Conservation (phyloP, 306 rosid species). For the Senna tora region DNA sequence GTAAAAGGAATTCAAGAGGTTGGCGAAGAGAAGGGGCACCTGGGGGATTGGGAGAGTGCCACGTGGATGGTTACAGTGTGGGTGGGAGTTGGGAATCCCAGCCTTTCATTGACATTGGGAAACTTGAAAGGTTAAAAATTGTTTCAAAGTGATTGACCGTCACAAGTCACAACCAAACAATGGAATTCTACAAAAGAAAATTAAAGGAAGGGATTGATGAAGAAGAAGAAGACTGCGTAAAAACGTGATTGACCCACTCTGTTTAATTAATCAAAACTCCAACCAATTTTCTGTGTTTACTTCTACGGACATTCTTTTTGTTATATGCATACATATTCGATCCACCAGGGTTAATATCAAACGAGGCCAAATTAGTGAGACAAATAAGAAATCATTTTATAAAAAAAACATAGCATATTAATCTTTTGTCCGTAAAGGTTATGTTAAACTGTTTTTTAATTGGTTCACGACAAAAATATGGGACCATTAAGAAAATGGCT, state of each 20-base stretch:
- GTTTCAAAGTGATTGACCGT: constrained; percentile 3
- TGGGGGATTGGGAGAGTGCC: not conserved
- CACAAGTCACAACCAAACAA: no score
- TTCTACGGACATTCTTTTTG: not conserved
- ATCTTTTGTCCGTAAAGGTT: no score
- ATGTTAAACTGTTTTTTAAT: no score
- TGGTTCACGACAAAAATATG: no score
- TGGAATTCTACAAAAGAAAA: not conserved
- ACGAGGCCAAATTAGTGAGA: no score
- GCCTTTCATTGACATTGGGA: not conserved
- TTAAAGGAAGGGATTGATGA: not conserved
- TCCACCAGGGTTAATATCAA: no score
- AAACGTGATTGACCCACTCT: constrained; percentile 8
- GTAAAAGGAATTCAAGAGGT: not conserved
- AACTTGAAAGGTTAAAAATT: not conserved
- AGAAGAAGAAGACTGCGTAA: not conserved
- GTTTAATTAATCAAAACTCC: not conserved
- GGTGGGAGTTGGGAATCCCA: not conserved
- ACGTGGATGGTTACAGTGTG: not conserved
- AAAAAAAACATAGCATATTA: no score
- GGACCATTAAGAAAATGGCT: no score
- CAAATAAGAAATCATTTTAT: no score
- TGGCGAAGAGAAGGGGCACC: not conserved
- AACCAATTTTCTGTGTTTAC: not conserved
- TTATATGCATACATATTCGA: no score